Percentiles rank a stretch among this genome's conserved stretches.
Evolutionary conservation across 306 rosid genomes (phyloP).

Genomic region (Dalbergia oliveri): DNA sequence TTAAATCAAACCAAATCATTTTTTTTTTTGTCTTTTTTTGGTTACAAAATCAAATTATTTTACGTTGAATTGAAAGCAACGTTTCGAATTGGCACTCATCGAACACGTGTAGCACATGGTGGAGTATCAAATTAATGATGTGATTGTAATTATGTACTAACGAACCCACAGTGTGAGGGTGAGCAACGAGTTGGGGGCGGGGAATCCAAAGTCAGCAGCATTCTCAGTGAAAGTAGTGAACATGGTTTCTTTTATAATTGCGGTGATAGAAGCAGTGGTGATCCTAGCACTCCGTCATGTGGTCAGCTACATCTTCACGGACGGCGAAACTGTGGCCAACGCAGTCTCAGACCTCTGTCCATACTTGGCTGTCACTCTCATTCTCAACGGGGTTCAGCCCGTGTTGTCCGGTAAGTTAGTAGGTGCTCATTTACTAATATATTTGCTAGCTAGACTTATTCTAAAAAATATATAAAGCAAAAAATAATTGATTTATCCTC

Average conservation of each 20-base stretch:
- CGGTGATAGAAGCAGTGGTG: conserved; percentile 55
- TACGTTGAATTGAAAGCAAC: too few relatives aligned
- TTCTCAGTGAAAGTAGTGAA: conserved; percentile 63
- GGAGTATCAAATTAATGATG: background rate
- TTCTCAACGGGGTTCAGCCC: conserved; percentile 80
- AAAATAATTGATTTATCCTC: too few relatives aligned
- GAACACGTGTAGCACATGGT: too few relatives aligned
- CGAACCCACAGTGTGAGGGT: conserved; percentile 62
- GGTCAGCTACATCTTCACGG: conserved; percentile 72
- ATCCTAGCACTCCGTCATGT: conserved; percentile 65
- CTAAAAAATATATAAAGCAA: too few relatives aligned
- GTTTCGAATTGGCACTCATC: too few relatives aligned
- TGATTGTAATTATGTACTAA: too few relatives aligned
- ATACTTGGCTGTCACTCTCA: conserved; percentile 58
- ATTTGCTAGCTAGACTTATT: too few relatives aligned
- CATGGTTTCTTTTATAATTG: conserved; percentile 47
- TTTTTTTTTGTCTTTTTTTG: too few relatives aligned
- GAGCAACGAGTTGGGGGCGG: conserved; percentile 81
- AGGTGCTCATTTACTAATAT: background rate
- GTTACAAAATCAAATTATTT: too few relatives aligned
- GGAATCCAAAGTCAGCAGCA: conserved; percentile 72
- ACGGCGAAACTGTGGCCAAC: conserved; percentile 64
- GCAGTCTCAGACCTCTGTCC: conserved; percentile 77
- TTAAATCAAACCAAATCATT: too few relatives aligned
- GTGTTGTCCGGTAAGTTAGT: conserved; percentile 69